Base-by-base conservation (phyloP, 176 grass and related monocot genomes). In the Triticum aestivum region DNA sequence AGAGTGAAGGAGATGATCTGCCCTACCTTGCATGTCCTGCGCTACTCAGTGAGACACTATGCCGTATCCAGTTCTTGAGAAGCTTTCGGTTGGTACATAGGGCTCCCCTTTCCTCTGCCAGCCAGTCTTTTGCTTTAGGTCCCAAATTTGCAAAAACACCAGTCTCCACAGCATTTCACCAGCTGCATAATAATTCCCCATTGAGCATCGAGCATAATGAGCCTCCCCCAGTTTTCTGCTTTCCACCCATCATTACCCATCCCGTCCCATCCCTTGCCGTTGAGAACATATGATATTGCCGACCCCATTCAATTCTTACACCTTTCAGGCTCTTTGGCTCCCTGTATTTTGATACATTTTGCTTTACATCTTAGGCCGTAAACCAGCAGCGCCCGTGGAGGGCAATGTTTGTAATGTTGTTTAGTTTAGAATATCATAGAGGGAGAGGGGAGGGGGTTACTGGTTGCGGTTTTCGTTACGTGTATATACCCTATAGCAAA, bases 1-100 rank as follows among this genome's bases (percentile, higher is more conserved):
- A 89, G 76, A 71, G 87, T 94, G 82, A 99, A 99, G 90, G 97
- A 99, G 92, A 98, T 98, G 90, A 93, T 98, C 68, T 98, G 94
- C 83, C 97, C 97, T 17, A 94, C 61, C 76, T 88, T 96, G 83
- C 94, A 96, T 81, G 89, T 94, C 69, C 86, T 99, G 61, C 92
- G 90, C 70, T 93, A 94, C 47, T 93, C 97, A 26, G 97, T 99
- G 83, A 92, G 94, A 66, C 90, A 96, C 80, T 99, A 96, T 82
- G 66, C 80, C 41, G 87, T 93, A 80, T 93, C 67, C 90, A 94
- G 82, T 89, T 81, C 61, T 87, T 80, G 85, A 89, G 69, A 85
- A 81, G 86, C 82, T 70, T 75, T 59, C 6, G 6, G 7, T 59
- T 20, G 18, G 56, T 21, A 59, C 56, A 59, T 59, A 59, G 45